These are phyloP conservation scores for Cryptosporidium andersoni DNA, from an alignment of 169 alveolate genomes.

Conservation along the genomic window DNA sequence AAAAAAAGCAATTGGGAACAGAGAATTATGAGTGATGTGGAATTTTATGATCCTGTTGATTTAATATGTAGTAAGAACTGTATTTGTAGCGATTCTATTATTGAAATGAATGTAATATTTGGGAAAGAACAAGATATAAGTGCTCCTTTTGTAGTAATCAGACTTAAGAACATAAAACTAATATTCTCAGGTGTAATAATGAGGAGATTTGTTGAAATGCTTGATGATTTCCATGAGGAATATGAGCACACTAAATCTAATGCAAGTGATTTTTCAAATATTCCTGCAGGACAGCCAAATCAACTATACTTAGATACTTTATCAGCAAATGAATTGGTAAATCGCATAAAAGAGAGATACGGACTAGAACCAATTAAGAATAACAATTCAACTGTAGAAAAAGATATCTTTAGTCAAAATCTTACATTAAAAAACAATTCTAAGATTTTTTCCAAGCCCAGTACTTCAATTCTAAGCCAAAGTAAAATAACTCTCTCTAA, in stretches of 20 bases:
- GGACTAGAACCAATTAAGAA: neutral
- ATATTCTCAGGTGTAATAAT: neutral
- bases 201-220: neutral
- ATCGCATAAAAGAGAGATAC: neutral
- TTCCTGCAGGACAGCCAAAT: neutral
- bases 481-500: neutral
- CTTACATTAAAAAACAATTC: neutral
- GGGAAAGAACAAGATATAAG: neutral
- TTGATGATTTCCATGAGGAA: constrained; percentile 13
- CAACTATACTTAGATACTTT: neutral
- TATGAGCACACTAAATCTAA: neutral
- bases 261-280: neutral
- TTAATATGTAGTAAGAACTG: neutral
- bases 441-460: neutral
- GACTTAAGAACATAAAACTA: constrained; percentile 9
- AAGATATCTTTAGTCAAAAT: neutral
- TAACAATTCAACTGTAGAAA: neutral
- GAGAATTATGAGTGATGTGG: neutral
- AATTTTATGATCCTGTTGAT: neutral
- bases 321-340: neutral
- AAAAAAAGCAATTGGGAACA: too few relatives aligned
- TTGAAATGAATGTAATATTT: constrained; percentile 12
- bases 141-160: neutral
- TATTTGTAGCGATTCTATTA: constrained; percentile 21
- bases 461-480: neutral